Evolutionary conservation across 441 rosid genomes (phyloP), one percentile per base, ranked within the genome.

Genomic region (Corymbia citriodora): DNA sequence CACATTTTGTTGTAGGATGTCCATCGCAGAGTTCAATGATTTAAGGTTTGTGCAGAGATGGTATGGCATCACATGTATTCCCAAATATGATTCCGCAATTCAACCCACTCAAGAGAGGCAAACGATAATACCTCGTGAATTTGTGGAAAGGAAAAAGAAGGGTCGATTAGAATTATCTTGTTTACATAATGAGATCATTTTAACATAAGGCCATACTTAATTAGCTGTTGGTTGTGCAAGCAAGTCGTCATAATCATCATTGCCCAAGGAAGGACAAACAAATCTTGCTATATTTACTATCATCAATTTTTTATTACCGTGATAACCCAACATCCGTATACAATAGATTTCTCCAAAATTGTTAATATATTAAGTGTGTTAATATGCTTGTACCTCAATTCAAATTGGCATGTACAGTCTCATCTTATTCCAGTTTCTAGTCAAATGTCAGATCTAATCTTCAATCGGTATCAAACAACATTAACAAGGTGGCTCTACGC

Each of bases 101-200:
- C 70, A 31, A 65, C 18, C 9, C 2, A 4, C 72, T 14, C 5
- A 0, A 0, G 1, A 65, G 2, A 1, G 3, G 9, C 61, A 25
- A 57, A 9, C 61, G 1, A 57, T 10, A 21, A 57, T 57, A 10
- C 2, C 5, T 21, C 4, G 27, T 21, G 70, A 63, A 2, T n/a
- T 1, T 15, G 4, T 6, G 36, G n/a, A 65, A 65, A 65, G 18
- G 15, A 63, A 29, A 1, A 1, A 29, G 72, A 65, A 65, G 2
- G 17, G 9, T 65, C 0, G 1, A n/a, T n/a, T 8, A 65, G 0
- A 65, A 65, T 65, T 18, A 65, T 65, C 36, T 57, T 0, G 3
- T 7, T 29, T 65, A 7, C 36, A 3, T 65, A 0, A 14, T n/a
- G 19, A 29, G 36, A 3, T 63, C 0, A 10, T 7, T n/a, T 57